Conservation (phyloP, 108 stramenopile species). For the Cyclotella cryptica region DNA sequence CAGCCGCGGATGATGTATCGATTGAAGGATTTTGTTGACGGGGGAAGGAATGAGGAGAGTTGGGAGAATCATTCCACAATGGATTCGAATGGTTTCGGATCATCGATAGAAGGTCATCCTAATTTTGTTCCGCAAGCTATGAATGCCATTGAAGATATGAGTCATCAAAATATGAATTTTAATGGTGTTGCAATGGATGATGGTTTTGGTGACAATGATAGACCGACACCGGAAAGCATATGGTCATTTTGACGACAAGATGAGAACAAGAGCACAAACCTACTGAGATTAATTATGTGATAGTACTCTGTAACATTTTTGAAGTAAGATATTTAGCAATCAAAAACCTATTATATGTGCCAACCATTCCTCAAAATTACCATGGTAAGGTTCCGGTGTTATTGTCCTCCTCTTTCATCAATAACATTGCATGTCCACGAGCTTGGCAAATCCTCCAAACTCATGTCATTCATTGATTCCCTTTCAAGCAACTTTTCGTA, state of each 20-base stretch:
- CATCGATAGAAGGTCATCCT: too few relatives aligned
- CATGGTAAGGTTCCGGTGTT: background rate
- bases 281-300: conserved; percentile 5
- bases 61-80: conserved; percentile 2
- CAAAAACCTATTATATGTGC: background rate
- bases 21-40: conserved; percentile 71
- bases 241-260: conserved; percentile 54
- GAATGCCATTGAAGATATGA: conserved; percentile 2
- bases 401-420: conserved; percentile 42
- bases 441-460: conserved; percentile 62
- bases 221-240: conserved; percentile 48
- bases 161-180: conserved; percentile 1
- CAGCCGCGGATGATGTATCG: conserved; percentile 79
- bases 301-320: background rate
- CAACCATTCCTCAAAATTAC: background rate
- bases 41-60: conserved; percentile 16
- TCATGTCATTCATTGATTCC: conserved; percentile 47
- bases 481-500: conserved; percentile 53
- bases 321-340: background rate
- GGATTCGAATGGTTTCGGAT: too few relatives aligned
- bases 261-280: conserved; percentile 3
- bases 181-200: conserved; percentile 5
- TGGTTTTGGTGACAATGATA: conserved; percentile 14
- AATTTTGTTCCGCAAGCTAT: background rate
- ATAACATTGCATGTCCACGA: conserved; percentile 76